phyloP scores from a whole-genome alignment of 2,329 filamentous ascomycete species.

The Apiospora arundinis region DNA sequence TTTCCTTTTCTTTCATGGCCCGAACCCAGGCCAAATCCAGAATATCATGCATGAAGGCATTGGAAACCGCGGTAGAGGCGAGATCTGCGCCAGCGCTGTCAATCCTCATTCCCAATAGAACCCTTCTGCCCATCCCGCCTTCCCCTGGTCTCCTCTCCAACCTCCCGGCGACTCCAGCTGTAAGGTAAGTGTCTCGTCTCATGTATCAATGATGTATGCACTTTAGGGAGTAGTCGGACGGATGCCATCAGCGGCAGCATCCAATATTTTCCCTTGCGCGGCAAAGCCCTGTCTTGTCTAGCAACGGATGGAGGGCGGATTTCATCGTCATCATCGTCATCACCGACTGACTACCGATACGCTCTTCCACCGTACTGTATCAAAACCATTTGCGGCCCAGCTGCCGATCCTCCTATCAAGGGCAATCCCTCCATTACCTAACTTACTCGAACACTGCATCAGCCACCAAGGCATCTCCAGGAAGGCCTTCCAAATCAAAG shows the following conservation, averaged over 20 bases:
- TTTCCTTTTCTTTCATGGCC: neutral
- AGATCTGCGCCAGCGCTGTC: neutral
- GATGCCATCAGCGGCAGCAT: neutral
- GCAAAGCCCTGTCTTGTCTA: too few relatives aligned
- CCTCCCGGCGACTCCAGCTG: neutral
- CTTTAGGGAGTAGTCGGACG: neutral
- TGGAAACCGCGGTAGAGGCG: neutral
- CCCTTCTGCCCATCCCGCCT: neutral
- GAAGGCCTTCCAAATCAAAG: neutral
- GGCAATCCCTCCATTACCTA: neutral
- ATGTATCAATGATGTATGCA: conserved; percentile 12
- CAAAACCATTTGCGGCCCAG: conserved; percentile 9
- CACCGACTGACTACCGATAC: neutral
- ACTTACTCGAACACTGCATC: neutral
- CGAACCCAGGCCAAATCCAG: neutral
- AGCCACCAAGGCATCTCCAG: neutral
- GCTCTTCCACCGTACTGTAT: neutral
- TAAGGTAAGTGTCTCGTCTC: conserved; percentile 11
- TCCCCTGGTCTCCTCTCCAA: neutral
- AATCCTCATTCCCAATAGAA: neutral
- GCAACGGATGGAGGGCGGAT: too few relatives aligned
- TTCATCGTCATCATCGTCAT: too few relatives aligned
- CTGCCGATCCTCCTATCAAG: conserved; percentile 7
- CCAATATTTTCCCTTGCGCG: neutral
- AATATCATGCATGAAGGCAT: neutral